These are phyloP conservation scores for Fusarium continuum DNA, from an alignment of 2,329 filamentous ascomycete genomes.

Conservation along the genomic window DNA sequence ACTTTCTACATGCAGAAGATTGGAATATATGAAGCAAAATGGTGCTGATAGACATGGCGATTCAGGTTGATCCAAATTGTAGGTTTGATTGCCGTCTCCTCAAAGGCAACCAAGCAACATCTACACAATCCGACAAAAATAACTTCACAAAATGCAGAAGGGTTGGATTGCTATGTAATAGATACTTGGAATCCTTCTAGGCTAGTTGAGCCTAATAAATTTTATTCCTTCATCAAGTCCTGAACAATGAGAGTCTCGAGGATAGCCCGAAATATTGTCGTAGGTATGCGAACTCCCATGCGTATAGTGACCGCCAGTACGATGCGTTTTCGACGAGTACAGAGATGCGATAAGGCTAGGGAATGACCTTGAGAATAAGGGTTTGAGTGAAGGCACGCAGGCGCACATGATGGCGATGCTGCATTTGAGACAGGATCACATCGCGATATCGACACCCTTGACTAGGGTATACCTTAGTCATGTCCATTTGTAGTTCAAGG, in stretches of 20 bases:
- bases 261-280: not conserved
- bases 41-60: no score
- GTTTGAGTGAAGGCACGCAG: not conserved
- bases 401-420: conserved; percentile 6
- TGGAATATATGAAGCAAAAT: no score
- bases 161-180: no score
- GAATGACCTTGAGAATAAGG: not conserved
- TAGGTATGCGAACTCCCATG: not conserved
- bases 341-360: not conserved
- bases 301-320: not conserved
- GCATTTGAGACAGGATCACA: not conserved
- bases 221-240: no score
- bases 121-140: no score
- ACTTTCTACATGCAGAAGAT: no score
- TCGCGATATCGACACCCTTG: not conserved
- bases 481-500: not conserved
- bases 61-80: no score
- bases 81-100: no score
- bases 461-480: not conserved
- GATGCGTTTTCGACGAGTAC: not conserved
- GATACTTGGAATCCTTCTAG: no score
- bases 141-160: no score
- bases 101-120: no score
- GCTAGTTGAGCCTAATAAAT: no score
- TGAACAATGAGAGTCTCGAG: fast-evolving